Conservation (phyloP, 1,284 basidiomycete genomes). For the Flammula alnicola region DNA sequence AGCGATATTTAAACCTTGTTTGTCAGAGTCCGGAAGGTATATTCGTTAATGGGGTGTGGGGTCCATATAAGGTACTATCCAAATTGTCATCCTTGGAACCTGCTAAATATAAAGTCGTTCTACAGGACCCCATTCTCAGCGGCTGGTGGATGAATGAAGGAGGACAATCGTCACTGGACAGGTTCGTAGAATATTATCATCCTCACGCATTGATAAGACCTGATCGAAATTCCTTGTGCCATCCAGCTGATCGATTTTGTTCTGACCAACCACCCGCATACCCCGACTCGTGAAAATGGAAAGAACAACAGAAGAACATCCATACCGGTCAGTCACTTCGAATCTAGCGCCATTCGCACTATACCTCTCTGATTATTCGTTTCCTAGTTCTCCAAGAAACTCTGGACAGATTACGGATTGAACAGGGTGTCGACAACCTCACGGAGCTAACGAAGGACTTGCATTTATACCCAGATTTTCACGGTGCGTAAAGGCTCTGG, state of each 20-base stretch:
- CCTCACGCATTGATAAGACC: conserved; percentile 7
- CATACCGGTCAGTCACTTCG: conserved; percentile 51
- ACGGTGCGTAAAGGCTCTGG: conserved; percentile 48
- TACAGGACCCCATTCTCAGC: conserved; percentile 83
- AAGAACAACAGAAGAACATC: conserved; percentile 58
- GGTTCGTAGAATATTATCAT: conserved; percentile 39
- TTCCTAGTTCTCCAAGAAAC: conserved; percentile 73
- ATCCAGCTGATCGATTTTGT: conserved; percentile 90
- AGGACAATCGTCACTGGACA: conserved; percentile 99
- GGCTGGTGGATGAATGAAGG: conserved; percentile 99
- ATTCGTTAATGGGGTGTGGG: conserved; percentile 95
- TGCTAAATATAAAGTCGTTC: neutral
- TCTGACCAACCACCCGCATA: conserved; percentile 93
- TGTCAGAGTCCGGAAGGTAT: conserved; percentile 78
- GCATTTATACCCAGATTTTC: conserved; percentile 94
- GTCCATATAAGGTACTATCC: conserved; percentile 80
- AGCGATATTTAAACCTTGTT: conserved; percentile 1
- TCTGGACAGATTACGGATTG: conserved; percentile 69
- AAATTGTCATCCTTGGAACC: neutral
- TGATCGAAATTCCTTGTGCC: neutral
- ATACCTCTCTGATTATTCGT: conserved; percentile 1
- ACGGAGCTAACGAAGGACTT: conserved; percentile 90
- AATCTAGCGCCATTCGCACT: neutral
- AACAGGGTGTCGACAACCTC: conserved; percentile 60
- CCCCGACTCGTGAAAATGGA: conserved; percentile 65